Base-by-base conservation (phyloP, 345 rosid species). In the Eucalyptus caleyi region DNA sequence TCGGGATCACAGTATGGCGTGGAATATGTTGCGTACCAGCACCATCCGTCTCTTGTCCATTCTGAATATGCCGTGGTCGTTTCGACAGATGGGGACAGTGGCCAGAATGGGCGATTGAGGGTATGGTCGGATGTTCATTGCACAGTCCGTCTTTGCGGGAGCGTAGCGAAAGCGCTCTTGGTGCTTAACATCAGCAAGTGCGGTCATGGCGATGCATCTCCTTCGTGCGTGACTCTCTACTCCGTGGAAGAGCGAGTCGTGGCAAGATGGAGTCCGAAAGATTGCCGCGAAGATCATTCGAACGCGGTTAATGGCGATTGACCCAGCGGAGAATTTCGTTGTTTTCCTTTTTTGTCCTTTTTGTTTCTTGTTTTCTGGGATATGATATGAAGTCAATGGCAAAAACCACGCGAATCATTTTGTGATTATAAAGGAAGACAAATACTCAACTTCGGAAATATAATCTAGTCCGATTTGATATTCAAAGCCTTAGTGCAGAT, bases 1-100 rank as follows among this genome's bases (percentile, higher is more conserved):
- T 92, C 95, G 0, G 99, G 99, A 65, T 92, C 92, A 15, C 97
- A 94, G 89, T 97, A 95, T 88, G 98, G 98, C 42, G 98, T 96
- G 30, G 97, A 97, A 88, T 96, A 92, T 86, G 98, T 96, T 85
- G 98, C 95, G 5, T 97, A 98, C 88, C 93, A 93, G 30, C 99
- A 97, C 88, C 98, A 96, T 90, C 99, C 99, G 1, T 93, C 97
- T 86, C 92, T 96, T 85, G 99, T 97, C 80, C 99, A 97, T 92
- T 95, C 99, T 34, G 97, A 97, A 69, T 97, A 93, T 90, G 96
- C 97, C 4, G 97, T 97, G 81, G 89, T 96, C 65, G 92, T 94
- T 88, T 90, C 91, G 59, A 94, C 93, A 2, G 94, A 89, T 51
- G 94, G 91, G 40, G 94, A 91, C 9, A 86, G 50, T 92, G 90